Evolutionary conservation across 2,329 filamentous ascomycete species (phyloP).

Genomic region (Alternaria sp.): DNA sequence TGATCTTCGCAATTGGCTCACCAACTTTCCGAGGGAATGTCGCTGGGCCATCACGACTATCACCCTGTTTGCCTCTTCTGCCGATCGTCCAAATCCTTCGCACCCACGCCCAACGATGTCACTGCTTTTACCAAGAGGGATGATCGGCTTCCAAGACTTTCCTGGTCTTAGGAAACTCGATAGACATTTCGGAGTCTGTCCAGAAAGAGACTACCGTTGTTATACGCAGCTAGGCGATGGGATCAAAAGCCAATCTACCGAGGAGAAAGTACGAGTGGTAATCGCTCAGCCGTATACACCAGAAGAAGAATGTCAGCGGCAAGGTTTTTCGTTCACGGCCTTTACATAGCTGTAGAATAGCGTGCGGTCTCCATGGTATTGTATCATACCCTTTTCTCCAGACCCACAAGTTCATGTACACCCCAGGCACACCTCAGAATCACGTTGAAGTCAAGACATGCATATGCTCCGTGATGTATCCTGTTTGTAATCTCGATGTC

Average conservation of each 20-base stretch:
- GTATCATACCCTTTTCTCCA: not conserved
- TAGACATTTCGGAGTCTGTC: not conserved
- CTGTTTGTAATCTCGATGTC: no score
- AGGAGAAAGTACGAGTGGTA: not conserved
- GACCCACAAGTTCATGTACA: not conserved
- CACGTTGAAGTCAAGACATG: not conserved
- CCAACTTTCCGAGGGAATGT: not conserved
- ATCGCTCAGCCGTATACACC: not conserved
- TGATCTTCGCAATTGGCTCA: not conserved
- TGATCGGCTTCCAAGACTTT: not conserved
- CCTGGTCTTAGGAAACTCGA: not conserved
- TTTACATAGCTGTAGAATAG: not conserved
- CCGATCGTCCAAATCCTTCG: not conserved
- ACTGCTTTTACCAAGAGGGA: not conserved
- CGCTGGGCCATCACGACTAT: not conserved
- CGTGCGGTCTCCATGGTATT: not conserved
- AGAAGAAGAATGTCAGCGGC: not conserved
- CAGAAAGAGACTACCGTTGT: not conserved
- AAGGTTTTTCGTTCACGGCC: not conserved
- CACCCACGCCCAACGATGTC: no score
- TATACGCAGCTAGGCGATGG: not conserved
- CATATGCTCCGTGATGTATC: not conserved
- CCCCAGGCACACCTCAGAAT: not conserved
- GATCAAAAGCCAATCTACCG: not conserved
- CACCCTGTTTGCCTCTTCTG: not conserved